Evolutionary conservation across 345 rosid species (phyloP), one percentile per base, ranked within the genome.

Genomic region (Citrus cavaleriei): DNA sequence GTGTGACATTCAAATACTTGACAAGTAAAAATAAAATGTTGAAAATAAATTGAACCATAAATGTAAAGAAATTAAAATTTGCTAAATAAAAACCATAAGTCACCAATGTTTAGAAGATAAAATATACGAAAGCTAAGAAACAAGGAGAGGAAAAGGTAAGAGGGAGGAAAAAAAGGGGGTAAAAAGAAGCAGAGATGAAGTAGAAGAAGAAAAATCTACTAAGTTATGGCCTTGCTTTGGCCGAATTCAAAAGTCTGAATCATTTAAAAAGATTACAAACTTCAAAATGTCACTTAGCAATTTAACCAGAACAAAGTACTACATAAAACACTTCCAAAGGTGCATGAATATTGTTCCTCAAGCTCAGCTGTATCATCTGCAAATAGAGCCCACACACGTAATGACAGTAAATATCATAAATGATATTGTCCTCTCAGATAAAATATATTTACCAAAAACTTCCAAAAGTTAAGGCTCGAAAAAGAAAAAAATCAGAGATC

Each of bases 311-410:
- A 59, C 46, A 77, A 62, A 72, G 66, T 62, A 72, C 64, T 57
- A 82, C 64, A 74, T 34, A 69, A 84, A 84, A 76, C 61, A 67
- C 70, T 42, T 76, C 86, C 78, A 68, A 82, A 84, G 77, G 71
- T 72, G 81, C 81, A 80, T 83, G 77, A 78, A 79, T 80, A 76
- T 82, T 74, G 68, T 77, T 87, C 90, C 86, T 83, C 84, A 87
- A 84, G 90, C 88, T 83, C 82, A 72, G 89, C 88, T 63, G 85
- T 81, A 78, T 77, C 83, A 89, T 91, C 93, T 89, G 93, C 91
- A 89, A 84, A 81, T 83, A 86, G 83, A 86, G 82, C 80, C 83
- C 90, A 86, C 74, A 72, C 64, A 80, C 62, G 76, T 80, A 78
- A 85, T 40, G 65, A 54, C 58, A 78, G 67, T 69, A 78, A 64